Evolutionary conservation across 2,329 filamentous ascomycete genomes (phyloP), one percentile per base, ranked within the genome.

Genomic region (Xylaria sp.): DNA sequence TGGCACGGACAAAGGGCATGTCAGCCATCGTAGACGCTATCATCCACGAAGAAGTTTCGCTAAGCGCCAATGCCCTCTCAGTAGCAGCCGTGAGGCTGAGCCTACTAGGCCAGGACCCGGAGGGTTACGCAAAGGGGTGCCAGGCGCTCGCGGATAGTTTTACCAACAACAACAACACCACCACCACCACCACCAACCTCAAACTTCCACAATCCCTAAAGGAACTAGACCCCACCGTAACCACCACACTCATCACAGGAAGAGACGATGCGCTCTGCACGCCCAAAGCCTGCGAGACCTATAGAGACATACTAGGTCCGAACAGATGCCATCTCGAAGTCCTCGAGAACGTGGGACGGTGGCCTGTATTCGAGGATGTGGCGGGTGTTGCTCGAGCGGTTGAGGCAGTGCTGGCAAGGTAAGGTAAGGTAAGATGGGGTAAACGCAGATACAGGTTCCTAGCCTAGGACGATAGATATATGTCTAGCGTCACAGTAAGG

Each of bases 61-160:
- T 21, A 6, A 21, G n/a, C n/a, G 19, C 35, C 2, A 60, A 60
- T 33, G 56, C 55, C 3, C 51, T 65, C 17, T 55, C 60, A 3
- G 31, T 51, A 38, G 23, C 63, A 0, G 60, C 60, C 14, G 12
- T 19, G 3, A 60, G 60, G 4, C 33, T 65, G 4, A 60, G 51
- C 45, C 55, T 63, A 8, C 45, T 65, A 1, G 55, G 60, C 3
- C 63, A 65, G 33, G 63, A 65, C 7, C 60, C 60, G 5, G 63
- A 65, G 51, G 63, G 31, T 5, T 65, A 65, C 17, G 55, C 56
- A 4, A 65, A 65, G 15, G 63, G 38, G 8, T 65, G 63, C 9
- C 46, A 57, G 2, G 60, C 55, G 1, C 33, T 65, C 1, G 47
- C 56, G 1, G 35, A 21, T 7, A 52, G n/a, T n/a, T n/a, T n/a